A percentile compares a stretch with the other conserved stretches of the same genome.
phyloP scores from a whole-genome alignment of 768 basidiomycete genomes.

The Panaeolus papilionaceus region DNA sequence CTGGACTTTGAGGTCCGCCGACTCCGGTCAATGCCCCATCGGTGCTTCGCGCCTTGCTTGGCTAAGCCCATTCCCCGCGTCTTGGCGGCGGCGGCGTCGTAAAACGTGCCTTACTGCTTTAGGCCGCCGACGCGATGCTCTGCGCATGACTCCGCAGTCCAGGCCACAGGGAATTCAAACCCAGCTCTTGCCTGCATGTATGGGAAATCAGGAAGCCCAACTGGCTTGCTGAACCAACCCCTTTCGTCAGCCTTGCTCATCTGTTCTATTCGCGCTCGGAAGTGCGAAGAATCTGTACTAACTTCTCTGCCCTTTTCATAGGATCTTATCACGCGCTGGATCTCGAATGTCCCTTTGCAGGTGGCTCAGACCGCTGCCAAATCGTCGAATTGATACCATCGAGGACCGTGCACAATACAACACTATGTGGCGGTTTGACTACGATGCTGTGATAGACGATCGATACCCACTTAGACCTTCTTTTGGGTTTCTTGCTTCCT shows the following conservation, averaged over 20 bases:
- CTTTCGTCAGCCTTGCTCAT: background rate
- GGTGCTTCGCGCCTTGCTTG: conserved; percentile 12
- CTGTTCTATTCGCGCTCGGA: background rate
- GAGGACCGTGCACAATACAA: background rate
- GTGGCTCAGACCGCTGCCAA: background rate
- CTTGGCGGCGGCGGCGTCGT: conserved; percentile 5
- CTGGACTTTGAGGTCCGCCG: conserved; percentile 1
- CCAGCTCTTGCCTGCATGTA: conserved; percentile 7
- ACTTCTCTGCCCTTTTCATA: background rate
- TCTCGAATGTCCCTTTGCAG: conserved; percentile 50
- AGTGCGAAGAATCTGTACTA: background rate
- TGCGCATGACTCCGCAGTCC: conserved; percentile 4
- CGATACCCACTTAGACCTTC: conserved; percentile 4
- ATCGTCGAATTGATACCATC: background rate
- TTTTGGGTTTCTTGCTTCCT: background rate
- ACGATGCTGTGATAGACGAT: background rate
- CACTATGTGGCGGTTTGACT: background rate
- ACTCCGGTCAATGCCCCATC: background rate
- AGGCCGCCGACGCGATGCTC: conserved; percentile 7
- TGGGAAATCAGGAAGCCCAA: background rate
- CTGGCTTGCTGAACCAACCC: background rate
- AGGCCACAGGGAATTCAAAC: background rate
- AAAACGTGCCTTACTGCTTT: conserved; percentile 1
- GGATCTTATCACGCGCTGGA: conserved; percentile 54
- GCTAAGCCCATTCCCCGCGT: background rate